Base-by-base conservation (phyloP, 2,329 filamentous ascomycete species). In the Pyricularia sp. region DNA sequence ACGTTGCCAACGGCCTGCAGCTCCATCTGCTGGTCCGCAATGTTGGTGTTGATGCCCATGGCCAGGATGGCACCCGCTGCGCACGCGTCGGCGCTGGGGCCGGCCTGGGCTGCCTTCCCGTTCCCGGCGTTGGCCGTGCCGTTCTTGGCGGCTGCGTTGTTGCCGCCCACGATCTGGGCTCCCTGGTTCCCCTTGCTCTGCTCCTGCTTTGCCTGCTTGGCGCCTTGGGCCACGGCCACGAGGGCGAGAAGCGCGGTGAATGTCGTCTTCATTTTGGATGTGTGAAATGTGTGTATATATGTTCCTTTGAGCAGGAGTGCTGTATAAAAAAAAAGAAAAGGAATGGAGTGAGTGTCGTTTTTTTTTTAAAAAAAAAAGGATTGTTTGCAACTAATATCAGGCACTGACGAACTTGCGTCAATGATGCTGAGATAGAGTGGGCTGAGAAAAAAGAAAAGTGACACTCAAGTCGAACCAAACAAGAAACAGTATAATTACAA, bases 1-100 rank as follows among this genome's bases (percentile, higher is more conserved):
- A 75, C 67, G 28, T 71, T 64, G 55, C 66, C 69, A 14, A 70
- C 69, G 4, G 72, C 69, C 7, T 66, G 17, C 50, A 71, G 70
- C 70, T 75, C 73, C 67, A 71, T 68, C 70, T 73, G 68, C 69
- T 75, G 73, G 55, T 71, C 71, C 30, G 67, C 59, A 25, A 75
- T 75, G 69, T 75, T 75, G n/a, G 71, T 30, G 12, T 69, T 67
- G 36, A 75, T 74, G 31, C 72, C 72, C 59, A 69, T 68, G 5
- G 72, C 73, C 25, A 75, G 64, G 68, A 73, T 72, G 64, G 69
- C 67, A n/a, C 71, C 71, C 5, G 69, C 67, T 4, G 69, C 70
- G 17, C 73, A 75, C 20, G 33, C 36, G n/a, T n/a, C 65, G 4
- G 65, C 31, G 31, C 17, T 66, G n/a, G 65, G 65, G 12, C 26